These are phyloP conservation scores for Pterocarpus macrocarpus DNA, from an alignment of 306 rosid species.

Conservation along the genomic window DNA sequence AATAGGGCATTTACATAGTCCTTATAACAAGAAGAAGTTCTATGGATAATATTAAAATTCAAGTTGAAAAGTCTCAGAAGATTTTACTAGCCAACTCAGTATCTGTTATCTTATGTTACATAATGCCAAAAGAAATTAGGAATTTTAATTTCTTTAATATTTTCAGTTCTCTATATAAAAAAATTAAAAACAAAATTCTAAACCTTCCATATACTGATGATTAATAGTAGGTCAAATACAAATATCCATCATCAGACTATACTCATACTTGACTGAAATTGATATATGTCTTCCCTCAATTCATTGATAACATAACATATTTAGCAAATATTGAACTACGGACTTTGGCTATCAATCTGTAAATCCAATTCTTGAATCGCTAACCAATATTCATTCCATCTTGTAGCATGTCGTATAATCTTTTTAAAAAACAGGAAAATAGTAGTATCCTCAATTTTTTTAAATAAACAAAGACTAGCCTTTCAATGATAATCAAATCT, in stretches of 20 bases:
- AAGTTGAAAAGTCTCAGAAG: slow-evolving; percentile 6
- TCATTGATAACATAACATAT: not conserved
- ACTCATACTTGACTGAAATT: not conserved
- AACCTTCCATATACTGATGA: not conserved
- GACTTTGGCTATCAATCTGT: not conserved
- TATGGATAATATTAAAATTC: not conserved
- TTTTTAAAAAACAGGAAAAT: not conserved
- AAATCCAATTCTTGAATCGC: slow-evolving; percentile 9
- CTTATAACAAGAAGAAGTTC: slow-evolving; percentile 9
- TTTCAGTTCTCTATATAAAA: not conserved
- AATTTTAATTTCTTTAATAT: not conserved
- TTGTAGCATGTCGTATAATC: not conserved
- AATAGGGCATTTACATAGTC: not conserved
- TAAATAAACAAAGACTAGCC: slow-evolving; percentile 2
- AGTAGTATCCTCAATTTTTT: slow-evolving; percentile 18
- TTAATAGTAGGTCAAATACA: slow-evolving; percentile 2
- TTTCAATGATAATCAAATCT: slow-evolving; percentile 23
- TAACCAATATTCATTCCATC: slow-evolving; percentile 1
- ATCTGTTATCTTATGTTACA: slow-evolving; percentile 6
- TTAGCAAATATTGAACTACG: not conserved
- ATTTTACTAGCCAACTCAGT: slow-evolving; percentile 11
- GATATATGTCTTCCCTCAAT: not conserved
- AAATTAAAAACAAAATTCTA: not conserved
- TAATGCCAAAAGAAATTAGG: slow-evolving; percentile 26
- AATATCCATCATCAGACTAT: slow-evolving; percentile 12